Percentiles rank a stretch among this genome's conserved stretches.
phyloP scores from a whole-genome alignment of 2,329 filamentous ascomycete genomes.

The Penicillium sp. region DNA sequence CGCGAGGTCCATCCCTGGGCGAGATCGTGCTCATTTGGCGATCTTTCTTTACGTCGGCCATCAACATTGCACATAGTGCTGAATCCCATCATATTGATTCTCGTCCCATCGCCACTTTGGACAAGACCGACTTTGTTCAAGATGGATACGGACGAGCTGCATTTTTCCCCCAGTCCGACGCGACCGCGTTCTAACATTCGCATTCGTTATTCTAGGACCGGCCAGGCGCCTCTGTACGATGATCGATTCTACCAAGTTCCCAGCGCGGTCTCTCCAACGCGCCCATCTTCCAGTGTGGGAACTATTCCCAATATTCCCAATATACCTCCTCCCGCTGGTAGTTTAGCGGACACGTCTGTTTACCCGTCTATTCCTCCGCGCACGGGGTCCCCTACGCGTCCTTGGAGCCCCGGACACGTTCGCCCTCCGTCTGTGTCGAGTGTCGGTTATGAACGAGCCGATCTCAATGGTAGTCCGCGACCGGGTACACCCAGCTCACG shows the following conservation, averaged over 20 bases:
- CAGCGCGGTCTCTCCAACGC: conserved; percentile 33
- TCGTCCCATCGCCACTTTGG: background rate
- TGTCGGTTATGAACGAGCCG: conserved; percentile 77
- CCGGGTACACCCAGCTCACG: conserved; percentile 86
- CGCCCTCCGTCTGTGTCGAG: conserved; percentile 63
- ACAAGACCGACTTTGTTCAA: background rate
- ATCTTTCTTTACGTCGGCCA: background rate
- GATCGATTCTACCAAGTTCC: conserved; percentile 27
- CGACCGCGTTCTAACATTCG: conserved; percentile 24
- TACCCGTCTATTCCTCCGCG: conserved; percentile 36
- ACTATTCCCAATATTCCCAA: conserved; percentile 41
- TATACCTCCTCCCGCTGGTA: conserved; percentile 41
- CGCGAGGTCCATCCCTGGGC: conserved; percentile 2
- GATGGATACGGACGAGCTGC: conserved; percentile 11
- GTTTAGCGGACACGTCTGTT: conserved; percentile 34
- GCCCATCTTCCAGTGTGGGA: conserved; percentile 44
- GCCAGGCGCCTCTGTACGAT: conserved; percentile 16
- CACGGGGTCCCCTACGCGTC: conserved; percentile 44
- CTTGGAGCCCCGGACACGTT: conserved; percentile 63
- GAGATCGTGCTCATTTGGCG: background rate
- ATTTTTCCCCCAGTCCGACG: conserved; percentile 3
- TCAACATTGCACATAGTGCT: conserved; percentile 11
- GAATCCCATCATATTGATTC: background rate
- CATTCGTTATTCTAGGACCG: conserved; percentile 15
- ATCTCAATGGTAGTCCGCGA: conserved; percentile 83